Base-by-base conservation (phyloP, 495 filamentous ascomycete species). In the Aspergillus olivimuriae region DNA sequence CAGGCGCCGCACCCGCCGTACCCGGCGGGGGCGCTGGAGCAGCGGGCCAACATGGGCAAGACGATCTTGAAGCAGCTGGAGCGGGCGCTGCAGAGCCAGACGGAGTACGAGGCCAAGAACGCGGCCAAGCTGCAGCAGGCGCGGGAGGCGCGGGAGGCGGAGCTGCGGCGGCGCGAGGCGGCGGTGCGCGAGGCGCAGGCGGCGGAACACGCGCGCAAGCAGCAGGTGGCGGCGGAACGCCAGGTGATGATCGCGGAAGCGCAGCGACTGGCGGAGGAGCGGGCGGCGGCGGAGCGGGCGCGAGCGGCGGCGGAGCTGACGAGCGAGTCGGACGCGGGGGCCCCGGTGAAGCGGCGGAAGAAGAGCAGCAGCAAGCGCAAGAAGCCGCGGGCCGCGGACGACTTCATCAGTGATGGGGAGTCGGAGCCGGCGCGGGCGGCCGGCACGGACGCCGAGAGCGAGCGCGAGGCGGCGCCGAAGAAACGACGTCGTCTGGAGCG, bases 41-140 rank as follows among this genome's bases (percentile, higher is more conserved):
- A 91, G 62, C 87, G 94, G 41, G 91, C 92, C 22, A 91, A 87
- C 72, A 97, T 98, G 94, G 89, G 87, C 44, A 77, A 95, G 55
- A 97, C 94, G 1, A 89, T 94, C 63, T 83, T 86, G 47, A 84
- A 83, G 49, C 91, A 98, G 63, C 76, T 97, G 5, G 88, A 89
- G 49, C 82, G 88, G 35, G 82, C 86, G 0, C 74, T 91, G 21
- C 82, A 89, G 50, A 81, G 72, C 45, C 92, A 97, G 63, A 81
- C 76, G 37, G 89, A 94, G 51, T 97, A 94, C 58, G 94, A 98
- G 56, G 84, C 89, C 45, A 87, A 86, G 72, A 96, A 96, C 56
- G 87, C 88, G 30, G 77, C 82, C 36, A 87, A 90, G 53, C 74
- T 95, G 1, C 75, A 81, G 34, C 76, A 84, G 23, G 90, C 91